A percentile compares a stretch with the other conserved stretches of the same genome.
Conservation (phyloP, 2,329 filamentous ascomycete genomes). For the Aspergillus carbonarius region DNA sequence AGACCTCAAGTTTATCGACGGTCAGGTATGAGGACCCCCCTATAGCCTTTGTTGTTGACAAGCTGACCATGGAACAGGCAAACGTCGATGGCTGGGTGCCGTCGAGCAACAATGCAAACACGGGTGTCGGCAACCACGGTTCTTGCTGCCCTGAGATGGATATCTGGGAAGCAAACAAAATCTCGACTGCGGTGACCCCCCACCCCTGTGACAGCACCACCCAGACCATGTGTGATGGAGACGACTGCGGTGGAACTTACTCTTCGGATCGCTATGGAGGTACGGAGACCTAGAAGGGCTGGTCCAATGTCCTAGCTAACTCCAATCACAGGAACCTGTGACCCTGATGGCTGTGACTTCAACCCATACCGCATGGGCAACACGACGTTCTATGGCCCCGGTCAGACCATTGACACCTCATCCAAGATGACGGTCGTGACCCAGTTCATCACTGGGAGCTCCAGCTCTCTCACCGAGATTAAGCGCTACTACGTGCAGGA, state of each 20-base stretch:
- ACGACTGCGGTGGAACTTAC: conserved; percentile 54
- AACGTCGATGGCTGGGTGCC: conserved; percentile 56
- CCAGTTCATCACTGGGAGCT: conserved; percentile 60
- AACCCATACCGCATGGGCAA: conserved; percentile 67
- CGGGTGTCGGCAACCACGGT: conserved; percentile 54
- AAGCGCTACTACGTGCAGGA: conserved; percentile 65
- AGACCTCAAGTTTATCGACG: conserved; percentile 46
- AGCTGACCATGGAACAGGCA: conserved; percentile 31
- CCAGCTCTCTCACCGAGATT: conserved; percentile 57
- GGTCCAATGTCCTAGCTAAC: neutral
- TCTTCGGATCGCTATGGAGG: conserved; percentile 53
- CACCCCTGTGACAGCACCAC: conserved; percentile 58
- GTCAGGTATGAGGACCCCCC: conserved; percentile 26
- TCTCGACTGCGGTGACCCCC: conserved; percentile 63
- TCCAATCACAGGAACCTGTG: conserved; percentile 52
- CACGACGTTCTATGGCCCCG: conserved; percentile 61
- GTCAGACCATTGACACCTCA: conserved; percentile 58
- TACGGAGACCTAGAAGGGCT: neutral
- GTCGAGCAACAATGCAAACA: conserved; percentile 54
- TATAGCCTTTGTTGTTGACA: neutral
- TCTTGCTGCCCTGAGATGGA: conserved; percentile 69
- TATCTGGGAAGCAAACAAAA: conserved; percentile 67
- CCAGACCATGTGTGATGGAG: conserved; percentile 52
- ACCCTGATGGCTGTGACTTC: conserved; percentile 71
- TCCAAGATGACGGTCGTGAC: conserved; percentile 64